Conservation (phyloP, 2,329 filamentous ascomycete species). For the Lasiodiplodia gonubiensis region DNA sequence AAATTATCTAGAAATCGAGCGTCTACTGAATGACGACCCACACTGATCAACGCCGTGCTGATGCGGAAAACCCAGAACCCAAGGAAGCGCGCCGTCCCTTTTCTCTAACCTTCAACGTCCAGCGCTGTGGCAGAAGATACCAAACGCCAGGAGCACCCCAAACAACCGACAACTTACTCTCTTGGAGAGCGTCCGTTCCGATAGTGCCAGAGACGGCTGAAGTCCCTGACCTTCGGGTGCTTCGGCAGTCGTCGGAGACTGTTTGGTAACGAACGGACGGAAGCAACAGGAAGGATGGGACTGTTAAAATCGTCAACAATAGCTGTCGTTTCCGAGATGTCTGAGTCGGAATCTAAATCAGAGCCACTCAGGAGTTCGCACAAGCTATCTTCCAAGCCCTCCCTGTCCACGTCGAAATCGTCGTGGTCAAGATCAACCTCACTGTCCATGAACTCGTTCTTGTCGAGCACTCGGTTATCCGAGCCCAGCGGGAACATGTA, state of each 20-base stretch:
- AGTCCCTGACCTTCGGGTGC: conserved; percentile 32
- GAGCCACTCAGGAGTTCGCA: conserved; percentile 14
- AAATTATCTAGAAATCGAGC: conserved; percentile 4
- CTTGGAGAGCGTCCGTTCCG: conserved; percentile 32
- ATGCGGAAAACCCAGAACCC: conserved; percentile 4
- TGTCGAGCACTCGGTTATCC: conserved; percentile 54
- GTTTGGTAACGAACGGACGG: conserved; percentile 17
- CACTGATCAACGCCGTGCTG: background rate
- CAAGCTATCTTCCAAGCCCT: conserved; percentile 24
- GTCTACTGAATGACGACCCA: background rate
- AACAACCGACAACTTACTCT: conserved; percentile 15
- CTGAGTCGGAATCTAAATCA: conserved; percentile 16
- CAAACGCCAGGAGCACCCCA: background rate
- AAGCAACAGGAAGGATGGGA: conserved; percentile 27
- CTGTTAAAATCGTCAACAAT: conserved; percentile 31
- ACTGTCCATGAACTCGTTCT: conserved; percentile 67
- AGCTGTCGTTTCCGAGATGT: conserved; percentile 22
- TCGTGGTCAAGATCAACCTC: conserved; percentile 33
- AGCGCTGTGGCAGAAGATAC: background rate
- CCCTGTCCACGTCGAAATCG: conserved; percentile 17
- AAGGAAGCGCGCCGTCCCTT: background rate
- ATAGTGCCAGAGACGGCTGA: conserved; percentile 35
- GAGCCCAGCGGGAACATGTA: conserved; percentile 63
- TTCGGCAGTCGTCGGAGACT: conserved; percentile 14
- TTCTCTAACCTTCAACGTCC: conserved; percentile 11